Conservation (phyloP, 805 yeast genomes). For the Candida railenensis region DNA sequence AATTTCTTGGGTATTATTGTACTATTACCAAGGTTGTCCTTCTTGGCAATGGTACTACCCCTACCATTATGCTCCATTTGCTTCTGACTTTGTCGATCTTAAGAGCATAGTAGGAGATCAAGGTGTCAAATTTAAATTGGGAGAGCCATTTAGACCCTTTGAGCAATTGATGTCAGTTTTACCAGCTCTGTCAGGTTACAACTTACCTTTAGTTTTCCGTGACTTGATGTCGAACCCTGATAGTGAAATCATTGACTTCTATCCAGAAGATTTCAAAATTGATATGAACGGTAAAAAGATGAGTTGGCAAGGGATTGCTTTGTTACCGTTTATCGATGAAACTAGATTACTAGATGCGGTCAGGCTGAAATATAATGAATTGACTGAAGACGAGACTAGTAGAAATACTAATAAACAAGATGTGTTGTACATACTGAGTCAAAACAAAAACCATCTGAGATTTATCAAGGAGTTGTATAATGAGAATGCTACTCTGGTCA, state of each 20-base stretch:
- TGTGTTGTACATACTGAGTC: slow-evolving; percentile 63
- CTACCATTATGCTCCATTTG: slow-evolving; percentile 97
- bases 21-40: slow-evolving; percentile 96
- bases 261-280: slow-evolving; percentile 82
- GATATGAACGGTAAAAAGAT: slow-evolving; percentile 95
- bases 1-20: slow-evolving; percentile 91
- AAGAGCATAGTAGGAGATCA: slow-evolving; percentile 41
- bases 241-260: slow-evolving; percentile 86
- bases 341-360: slow-evolving; percentile 67
- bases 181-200: slow-evolving; percentile 91
- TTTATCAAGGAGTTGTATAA: slow-evolving; percentile 43
- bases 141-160: slow-evolving; percentile 83
- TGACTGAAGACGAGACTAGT: slow-evolving; percentile 65
- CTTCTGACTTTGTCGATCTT: slow-evolving; percentile 72
- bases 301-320: slow-evolving; percentile 94
- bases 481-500: slow-evolving; percentile 22
- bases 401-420: slow-evolving; percentile 75
- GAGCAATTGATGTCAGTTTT: slow-evolving; percentile 94
- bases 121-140: slow-evolving; percentile 58
- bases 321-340: slow-evolving; percentile 89
- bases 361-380: slow-evolving; percentile 55
- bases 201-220: slow-evolving; percentile 76
- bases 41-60: slow-evolving; percentile 99
- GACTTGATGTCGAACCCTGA: slow-evolving; percentile 76
- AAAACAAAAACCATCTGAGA: slow-evolving; percentile 49